Evolutionary conservation across 768 basidiomycete genomes (phyloP).

Genomic region (Leccinum obscurum): DNA sequence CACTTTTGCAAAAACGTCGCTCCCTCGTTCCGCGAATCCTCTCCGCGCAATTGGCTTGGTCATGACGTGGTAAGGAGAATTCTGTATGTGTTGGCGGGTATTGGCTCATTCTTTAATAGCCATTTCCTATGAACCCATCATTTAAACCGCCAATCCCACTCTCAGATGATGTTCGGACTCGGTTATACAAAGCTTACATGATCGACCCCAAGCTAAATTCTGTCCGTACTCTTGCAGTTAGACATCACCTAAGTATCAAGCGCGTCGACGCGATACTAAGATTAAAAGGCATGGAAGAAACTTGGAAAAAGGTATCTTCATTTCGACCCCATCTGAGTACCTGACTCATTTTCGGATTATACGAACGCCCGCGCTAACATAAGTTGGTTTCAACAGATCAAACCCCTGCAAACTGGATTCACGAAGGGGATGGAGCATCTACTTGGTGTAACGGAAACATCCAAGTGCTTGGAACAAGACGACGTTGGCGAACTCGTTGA

Average conservation of each 20-base stretch:
- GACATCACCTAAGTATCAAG: slow-evolving; percentile 67
- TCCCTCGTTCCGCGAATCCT: slow-evolving; percentile 26
- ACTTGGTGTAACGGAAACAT: slow-evolving; percentile 52
- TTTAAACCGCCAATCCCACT: slow-evolving; percentile 81
- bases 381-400: slow-evolving; percentile 42
- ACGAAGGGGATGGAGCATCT: slow-evolving; percentile 77
- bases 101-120: slow-evolving; percentile 43
- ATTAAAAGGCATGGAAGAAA: slow-evolving; percentile 73
- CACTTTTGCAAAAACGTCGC: slow-evolving; percentile 25
- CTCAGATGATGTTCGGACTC: slow-evolving; percentile 56
- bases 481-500: slow-evolving; percentile 10
- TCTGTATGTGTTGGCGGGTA: slow-evolving; percentile 1
- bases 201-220: slow-evolving; percentile 53
- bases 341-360: slow-evolving; percentile 9
- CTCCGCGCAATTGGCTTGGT: slow-evolving; percentile 64
- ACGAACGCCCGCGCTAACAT: neutral
- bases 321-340: slow-evolving; percentile 58
- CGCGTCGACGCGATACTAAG: slow-evolving; percentile 83
- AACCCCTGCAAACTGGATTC: slow-evolving; percentile 77
- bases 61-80: slow-evolving; percentile 49
- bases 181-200: slow-evolving; percentile 64
- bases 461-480: slow-evolving; percentile 15
- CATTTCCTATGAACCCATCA: slow-evolving; percentile 82
- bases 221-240: slow-evolving; percentile 59
- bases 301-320: slow-evolving; percentile 67